Percentiles rank a stretch among this genome's conserved stretches.
Conservation (phyloP, 2,329 filamentous ascomycete species). For the Ilyonectria sp. region DNA sequence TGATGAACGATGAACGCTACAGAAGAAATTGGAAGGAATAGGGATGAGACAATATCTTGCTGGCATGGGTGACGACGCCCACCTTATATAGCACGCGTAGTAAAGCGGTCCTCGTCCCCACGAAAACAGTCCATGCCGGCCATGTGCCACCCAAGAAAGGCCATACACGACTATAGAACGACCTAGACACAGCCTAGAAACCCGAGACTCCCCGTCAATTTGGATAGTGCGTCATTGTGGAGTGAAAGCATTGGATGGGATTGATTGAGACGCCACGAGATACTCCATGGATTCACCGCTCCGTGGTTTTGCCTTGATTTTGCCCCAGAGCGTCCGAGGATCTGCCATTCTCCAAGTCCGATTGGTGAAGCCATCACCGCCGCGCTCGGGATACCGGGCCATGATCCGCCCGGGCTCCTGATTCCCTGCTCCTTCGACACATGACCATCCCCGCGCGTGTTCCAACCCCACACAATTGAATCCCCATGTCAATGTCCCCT, state of each 20-base stretch:
- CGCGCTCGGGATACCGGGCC: background rate
- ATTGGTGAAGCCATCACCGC: background rate
- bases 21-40: background rate
- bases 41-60: background rate
- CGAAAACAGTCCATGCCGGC: background rate
- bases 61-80: background rate
- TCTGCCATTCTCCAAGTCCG: background rate
- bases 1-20: background rate
- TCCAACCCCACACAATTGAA: background rate
- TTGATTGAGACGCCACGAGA: background rate
- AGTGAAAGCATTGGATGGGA: background rate
- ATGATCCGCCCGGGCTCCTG: background rate
- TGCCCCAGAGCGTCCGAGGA: background rate
- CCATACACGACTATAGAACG: background rate
- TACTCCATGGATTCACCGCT: background rate
- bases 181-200: background rate
- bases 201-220: background rate
- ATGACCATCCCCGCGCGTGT: background rate
- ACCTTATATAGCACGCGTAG: background rate
- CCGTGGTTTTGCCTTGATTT: background rate
- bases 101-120: background rate
- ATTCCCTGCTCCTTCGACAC: background rate
- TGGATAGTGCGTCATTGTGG: background rate
- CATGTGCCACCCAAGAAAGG: background rate
- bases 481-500: too few species aligned